Percentiles rank a stretch among this genome's conserved stretches.
phyloP scores from a whole-genome alignment of 2,329 filamentous ascomycete species.

The Fusarium veterinarium region DNA sequence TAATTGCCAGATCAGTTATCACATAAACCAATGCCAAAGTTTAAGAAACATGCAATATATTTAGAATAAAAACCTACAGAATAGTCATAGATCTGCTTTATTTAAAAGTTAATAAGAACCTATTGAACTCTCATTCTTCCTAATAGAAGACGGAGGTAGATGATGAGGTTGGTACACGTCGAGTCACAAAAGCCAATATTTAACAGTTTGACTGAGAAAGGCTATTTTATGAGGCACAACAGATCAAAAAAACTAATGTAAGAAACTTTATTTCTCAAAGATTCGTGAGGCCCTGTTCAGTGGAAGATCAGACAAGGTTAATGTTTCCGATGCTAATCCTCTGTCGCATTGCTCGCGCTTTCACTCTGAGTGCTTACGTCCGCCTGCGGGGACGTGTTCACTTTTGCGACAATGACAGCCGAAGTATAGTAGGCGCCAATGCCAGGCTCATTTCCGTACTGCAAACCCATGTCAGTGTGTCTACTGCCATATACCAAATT shows the following conservation, averaged over 20 bases:
- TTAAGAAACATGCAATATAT: neutral
- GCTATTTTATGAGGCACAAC: neutral
- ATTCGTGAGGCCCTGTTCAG: rapidly evolving
- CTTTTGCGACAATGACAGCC: conserved; percentile 10
- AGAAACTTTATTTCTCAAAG: neutral
- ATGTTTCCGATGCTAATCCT: neutral
- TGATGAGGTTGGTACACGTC: neutral
- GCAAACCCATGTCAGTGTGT: neutral
- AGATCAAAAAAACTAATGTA: rapidly evolving
- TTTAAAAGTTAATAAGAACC: too few relatives aligned
- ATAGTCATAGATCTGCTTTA: too few relatives aligned
- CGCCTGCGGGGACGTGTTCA: neutral
- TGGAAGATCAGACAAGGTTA: rapidly evolving
- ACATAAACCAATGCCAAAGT: neutral
- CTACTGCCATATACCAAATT: rapidly evolving
- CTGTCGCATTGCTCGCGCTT: neutral
- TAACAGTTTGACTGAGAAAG: rapidly evolving
- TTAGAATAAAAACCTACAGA: too few relatives aligned
- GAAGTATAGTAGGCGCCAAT: conserved; percentile 13
- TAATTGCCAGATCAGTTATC: too few relatives aligned
- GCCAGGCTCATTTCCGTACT: conserved; percentile 15
- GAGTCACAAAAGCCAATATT: neutral
- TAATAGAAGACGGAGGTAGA: neutral
- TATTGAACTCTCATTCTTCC: neutral
- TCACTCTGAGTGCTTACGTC: neutral